A percentile compares a stretch with the other conserved stretches of the same genome.
Conservation (phyloP, 1,284 basidiomycete species). For the Microbotryum saponariae region DNA sequence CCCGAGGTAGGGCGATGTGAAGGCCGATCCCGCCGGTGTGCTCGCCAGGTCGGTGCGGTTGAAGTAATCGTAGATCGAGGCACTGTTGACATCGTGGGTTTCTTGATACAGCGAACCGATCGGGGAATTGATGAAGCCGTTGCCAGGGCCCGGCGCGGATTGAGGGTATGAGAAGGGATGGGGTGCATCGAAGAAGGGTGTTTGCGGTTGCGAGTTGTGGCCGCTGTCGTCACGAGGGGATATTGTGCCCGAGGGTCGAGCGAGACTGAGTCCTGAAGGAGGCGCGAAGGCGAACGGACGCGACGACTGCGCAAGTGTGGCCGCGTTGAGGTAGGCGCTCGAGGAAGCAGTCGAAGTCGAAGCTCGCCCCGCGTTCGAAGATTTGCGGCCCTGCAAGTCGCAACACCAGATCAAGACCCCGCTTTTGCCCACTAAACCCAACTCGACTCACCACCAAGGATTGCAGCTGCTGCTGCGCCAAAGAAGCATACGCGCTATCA, state of each 20-base stretch:
- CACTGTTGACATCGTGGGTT: not conserved
- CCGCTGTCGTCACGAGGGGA: conserved; percentile 3
- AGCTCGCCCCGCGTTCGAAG: not conserved
- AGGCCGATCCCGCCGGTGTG: not conserved
- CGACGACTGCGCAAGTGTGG: conserved; percentile 16
- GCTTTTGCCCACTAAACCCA: too few relatives aligned
- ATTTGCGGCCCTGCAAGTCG: conserved; percentile 5
- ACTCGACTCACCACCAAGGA: conserved; percentile 8
- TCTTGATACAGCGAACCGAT: too few relatives aligned
- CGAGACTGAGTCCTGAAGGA: conserved; percentile 27
- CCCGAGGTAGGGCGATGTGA: conserved; percentile 13
- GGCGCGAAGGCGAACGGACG: conserved; percentile 19
- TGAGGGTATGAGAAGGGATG: conserved; percentile 5
- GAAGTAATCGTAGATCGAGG: conserved; percentile 29
- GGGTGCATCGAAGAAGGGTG: conserved; percentile 9
- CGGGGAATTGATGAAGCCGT: conserved; percentile 12
- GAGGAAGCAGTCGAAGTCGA: conserved; percentile 9
- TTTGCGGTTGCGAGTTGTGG: conserved; percentile 5
- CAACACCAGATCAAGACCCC: not conserved
- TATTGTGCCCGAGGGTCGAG: conserved; percentile 7
- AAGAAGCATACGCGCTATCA: conserved; percentile 2
- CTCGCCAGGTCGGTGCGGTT: not conserved
- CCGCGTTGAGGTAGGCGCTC: conserved; percentile 24
- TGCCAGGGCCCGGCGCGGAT: conserved; percentile 3
- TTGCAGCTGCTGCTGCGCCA: conserved; percentile 24